Percentiles rank a stretch among this genome's conserved stretches.
Evolutionary conservation across 2,329 filamentous ascomycete species (phyloP).

Genomic region (Penicillium sclerotiorum): DNA sequence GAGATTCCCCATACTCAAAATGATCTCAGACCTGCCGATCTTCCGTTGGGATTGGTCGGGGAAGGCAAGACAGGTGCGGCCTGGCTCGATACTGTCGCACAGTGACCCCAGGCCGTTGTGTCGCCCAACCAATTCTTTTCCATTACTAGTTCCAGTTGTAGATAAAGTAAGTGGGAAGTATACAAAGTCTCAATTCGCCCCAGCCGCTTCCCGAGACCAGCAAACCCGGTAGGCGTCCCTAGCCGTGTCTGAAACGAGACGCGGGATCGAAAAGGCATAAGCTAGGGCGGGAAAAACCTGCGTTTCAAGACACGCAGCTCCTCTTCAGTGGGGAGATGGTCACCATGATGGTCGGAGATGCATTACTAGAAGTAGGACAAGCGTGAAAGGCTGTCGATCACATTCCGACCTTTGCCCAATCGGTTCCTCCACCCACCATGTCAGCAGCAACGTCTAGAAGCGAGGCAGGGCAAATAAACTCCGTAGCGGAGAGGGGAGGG

Average conservation of each 20-base stretch:
- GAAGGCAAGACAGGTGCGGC: neutral
- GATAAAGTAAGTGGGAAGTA: too few relatives aligned
- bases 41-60: neutral
- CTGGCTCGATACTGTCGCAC: neutral
- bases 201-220: neutral
- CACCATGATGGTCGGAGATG: conserved; percentile 12
- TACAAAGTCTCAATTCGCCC: neutral
- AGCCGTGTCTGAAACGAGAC: conserved; percentile 10
- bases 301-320: conserved; percentile 12
- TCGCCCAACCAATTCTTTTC: neutral
- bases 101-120: neutral
- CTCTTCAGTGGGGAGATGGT: conserved; percentile 9
- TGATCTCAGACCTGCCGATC: neutral
- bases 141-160: neutral
- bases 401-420: neutral
- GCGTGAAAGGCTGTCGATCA: conserved; percentile 9
- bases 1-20: neutral
- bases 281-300: neutral
- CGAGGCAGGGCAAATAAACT: too few relatives aligned
- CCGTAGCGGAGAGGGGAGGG: too few relatives aligned
- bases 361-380: conserved; percentile 17
- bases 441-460: neutral
- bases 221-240: neutral
- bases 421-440: neutral
- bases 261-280: conserved; percentile 7